Evolutionary conservation across 208 protist species (phyloP).

Genomic region (Polymyxa betae): DNA sequence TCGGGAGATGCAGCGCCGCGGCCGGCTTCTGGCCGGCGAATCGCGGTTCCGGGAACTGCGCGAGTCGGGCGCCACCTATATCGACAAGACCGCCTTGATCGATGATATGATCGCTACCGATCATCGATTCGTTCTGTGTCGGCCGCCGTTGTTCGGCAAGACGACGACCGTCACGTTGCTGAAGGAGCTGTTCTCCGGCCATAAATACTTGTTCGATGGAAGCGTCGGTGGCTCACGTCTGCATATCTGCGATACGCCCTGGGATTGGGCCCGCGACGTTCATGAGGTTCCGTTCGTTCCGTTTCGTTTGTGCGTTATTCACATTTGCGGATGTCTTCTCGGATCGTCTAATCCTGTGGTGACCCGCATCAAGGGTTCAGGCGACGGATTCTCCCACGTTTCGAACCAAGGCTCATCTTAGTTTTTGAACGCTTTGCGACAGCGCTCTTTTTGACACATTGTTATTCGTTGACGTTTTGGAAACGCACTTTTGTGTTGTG

Average conservation of each 20-base stretch:
- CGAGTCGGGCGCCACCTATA: neutral
- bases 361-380: no score
- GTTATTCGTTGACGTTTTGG: no score
- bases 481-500: no score
- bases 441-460: no score
- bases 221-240: conserved; percentile 11
- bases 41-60: neutral
- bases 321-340: no score
- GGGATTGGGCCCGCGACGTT: conserved; percentile 1
- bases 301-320: no score
- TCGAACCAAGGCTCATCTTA: no score
- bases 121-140: conserved; percentile 52
- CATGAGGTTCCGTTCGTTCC: neutral
- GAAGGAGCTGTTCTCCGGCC: conserved; percentile 12
- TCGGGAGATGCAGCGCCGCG: no score
- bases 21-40: no score
- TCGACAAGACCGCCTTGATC: conserved; percentile 27
- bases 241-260: neutral
- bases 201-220: conserved; percentile 15
- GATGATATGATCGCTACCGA: conserved; percentile 28
- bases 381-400: no score
- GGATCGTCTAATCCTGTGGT: no score
- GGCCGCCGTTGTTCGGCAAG: conserved; percentile 37
- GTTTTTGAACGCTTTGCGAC: no score
- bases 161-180: conserved; percentile 15